A percentile compares a stretch with the other conserved stretches of the same genome.
These are phyloP conservation scores for Thelephora terrestris DNA, from an alignment of 1,284 basidiomycete genomes.

Conservation along the genomic window DNA sequence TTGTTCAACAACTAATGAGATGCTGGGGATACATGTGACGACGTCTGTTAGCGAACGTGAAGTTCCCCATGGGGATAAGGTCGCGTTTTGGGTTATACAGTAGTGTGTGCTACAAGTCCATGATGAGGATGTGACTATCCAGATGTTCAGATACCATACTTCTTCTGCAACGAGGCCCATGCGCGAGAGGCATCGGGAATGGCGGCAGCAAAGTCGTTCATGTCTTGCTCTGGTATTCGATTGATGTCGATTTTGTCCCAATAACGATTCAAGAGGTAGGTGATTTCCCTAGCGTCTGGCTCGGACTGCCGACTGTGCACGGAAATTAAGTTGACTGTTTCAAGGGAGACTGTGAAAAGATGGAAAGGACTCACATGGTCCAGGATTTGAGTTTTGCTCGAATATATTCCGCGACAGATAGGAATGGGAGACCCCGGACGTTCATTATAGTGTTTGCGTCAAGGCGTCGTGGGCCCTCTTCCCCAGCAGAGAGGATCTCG, in stretches of 20 bases:
- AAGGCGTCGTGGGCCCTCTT: conserved; percentile 64
- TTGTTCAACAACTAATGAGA: too few species aligned
- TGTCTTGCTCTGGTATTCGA: conserved; percentile 70
- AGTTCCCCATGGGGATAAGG: background rate
- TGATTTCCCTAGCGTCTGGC: conserved; percentile 62
- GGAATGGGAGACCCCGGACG: conserved; percentile 59
- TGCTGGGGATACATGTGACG: too few species aligned
- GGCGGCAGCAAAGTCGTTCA: conserved; percentile 56
- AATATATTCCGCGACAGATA: conserved; percentile 70
- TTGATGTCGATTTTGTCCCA: conserved; percentile 75
- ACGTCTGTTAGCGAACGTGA: too few species aligned
- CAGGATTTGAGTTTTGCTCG: conserved; percentile 70
- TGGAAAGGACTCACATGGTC: conserved; percentile 47
- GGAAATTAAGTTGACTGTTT: conserved; percentile 5
- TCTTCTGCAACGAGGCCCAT: conserved; percentile 60
- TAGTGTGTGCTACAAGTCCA: conserved; percentile 3
- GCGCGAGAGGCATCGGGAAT: conserved; percentile 47
- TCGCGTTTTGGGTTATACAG: conserved; percentile 1
- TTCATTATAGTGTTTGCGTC: conserved; percentile 54
- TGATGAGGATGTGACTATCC: background rate
- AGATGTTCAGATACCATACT: conserved; percentile 39
- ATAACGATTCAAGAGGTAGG: conserved; percentile 53
- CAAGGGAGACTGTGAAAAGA: conserved; percentile 11
- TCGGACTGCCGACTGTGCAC: conserved; percentile 47
- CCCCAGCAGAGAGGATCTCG: conserved; percentile 71